Conservation (phyloP, 2,329 filamentous ascomycete genomes). For the Pseudonectria buxi region DNA sequence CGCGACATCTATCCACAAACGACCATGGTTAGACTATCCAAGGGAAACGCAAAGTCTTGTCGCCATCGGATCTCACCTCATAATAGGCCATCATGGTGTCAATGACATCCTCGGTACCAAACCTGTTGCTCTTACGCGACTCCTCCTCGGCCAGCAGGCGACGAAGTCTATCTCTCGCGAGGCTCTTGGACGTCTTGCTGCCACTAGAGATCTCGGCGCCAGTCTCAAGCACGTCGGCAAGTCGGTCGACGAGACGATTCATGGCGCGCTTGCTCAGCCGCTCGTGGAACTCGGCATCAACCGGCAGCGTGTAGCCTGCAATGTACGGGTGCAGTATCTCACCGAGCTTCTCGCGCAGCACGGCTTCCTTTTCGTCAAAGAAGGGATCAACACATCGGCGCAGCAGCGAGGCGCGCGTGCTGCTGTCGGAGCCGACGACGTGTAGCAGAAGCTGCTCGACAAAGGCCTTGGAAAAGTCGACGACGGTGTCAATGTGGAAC, state of each 20-base stretch:
- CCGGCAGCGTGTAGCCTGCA: constrained; percentile 19
- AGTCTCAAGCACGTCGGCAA: constrained; percentile 17
- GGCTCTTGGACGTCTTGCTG: neutral
- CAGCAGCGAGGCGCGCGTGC: constrained; percentile 16
- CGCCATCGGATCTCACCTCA: constrained; percentile 23
- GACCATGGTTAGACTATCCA: neutral
- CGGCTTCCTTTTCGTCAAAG: constrained; percentile 24
- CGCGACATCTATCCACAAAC: constrained; percentile 30
- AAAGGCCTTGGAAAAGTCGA: constrained; percentile 26
- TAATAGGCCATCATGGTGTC: constrained; percentile 40
- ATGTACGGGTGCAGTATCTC: constrained; percentile 34
- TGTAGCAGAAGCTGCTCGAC: constrained; percentile 30
- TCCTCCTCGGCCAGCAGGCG: constrained; percentile 3
- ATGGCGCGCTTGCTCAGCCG: constrained; percentile 2
- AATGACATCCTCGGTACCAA: constrained; percentile 33
- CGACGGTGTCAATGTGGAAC: constrained; percentile 28
- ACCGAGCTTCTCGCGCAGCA: constrained; percentile 28
- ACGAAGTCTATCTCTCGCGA: constrained; percentile 3
- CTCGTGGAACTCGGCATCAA: constrained; percentile 26
- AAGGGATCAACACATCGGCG: constrained; percentile 23
- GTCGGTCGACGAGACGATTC: neutral
- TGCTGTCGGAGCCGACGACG: constrained; percentile 21
- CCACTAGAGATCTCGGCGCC: too few relatives aligned
- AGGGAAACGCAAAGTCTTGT: rapidly evolving
- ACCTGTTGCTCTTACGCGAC: constrained; percentile 18